Evolutionary conservation across 192 early-diverging fungal species (phyloP).

Genomic region (Coemansia sp.): DNA sequence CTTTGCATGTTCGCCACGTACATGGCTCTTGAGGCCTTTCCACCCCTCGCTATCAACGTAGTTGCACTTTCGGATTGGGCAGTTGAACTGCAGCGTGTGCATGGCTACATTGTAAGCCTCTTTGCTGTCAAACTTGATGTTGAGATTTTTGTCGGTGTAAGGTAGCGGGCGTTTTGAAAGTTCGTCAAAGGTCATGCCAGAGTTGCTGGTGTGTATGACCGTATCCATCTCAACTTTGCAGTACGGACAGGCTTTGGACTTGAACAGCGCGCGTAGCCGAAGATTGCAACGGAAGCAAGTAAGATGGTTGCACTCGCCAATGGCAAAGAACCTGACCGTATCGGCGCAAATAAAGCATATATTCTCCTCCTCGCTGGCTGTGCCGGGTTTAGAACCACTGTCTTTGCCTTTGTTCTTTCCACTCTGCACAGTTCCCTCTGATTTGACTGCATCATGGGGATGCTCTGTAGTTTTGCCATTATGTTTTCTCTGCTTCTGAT

Average conservation of each 20-base stretch:
- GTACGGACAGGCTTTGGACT: constrained; percentile 80
- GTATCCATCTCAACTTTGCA: constrained; percentile 87
- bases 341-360: constrained; percentile 92
- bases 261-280: constrained; percentile 84
- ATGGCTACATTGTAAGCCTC: constrained; percentile 74
- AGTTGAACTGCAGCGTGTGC: constrained; percentile 80
- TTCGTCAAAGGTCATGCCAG: constrained; percentile 59
- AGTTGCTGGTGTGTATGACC: constrained; percentile 75
- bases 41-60: constrained; percentile 75
- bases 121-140: constrained; percentile 72
- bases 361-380: constrained; percentile 32
- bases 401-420: background rate
- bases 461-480: background rate
- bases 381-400: background rate
- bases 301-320: constrained; percentile 90
- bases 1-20: constrained; percentile 70
- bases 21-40: constrained; percentile 82
- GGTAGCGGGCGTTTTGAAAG: constrained; percentile 58
- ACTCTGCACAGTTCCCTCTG: background rate
- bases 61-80: constrained; percentile 79
- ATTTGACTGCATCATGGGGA: background rate
- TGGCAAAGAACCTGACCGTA: constrained; percentile 72
- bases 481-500: constrained; percentile 1
- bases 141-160: constrained; percentile 64
- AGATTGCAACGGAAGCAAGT: constrained; percentile 93